Evolutionary conservation across 2,329 filamentous ascomycete genomes (phyloP), one percentile per base, ranked within the genome.

Genomic region (Alternaria sp.): DNA sequence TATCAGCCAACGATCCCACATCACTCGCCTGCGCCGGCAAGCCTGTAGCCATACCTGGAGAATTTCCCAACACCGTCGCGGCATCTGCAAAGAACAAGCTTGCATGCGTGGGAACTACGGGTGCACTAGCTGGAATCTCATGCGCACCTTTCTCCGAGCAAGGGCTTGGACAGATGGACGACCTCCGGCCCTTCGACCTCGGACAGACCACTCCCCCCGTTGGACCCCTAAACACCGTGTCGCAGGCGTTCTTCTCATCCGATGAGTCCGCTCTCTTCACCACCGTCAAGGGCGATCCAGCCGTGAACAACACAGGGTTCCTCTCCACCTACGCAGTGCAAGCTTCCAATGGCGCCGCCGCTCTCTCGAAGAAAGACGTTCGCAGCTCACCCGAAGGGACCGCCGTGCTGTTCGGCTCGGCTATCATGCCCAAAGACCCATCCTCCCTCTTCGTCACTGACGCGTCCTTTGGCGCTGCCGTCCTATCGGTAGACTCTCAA

Each of bases 281-380:
- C 0, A 88, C 86, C 1, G 87, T 90, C 44, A 91, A 91, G 76
- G 88, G 88, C 2, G 82, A 89, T 58, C 86, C 86, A 0, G 68
- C 80, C 0, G 77, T 76, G 5, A 88, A 87, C 72, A 87, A 85
- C 56, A 86, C 83, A 0, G 87, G 88, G 0, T 90, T 87, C 68
- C 61, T 90, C 11, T 84, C 85, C 0, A 75, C 82, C 0, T 88
- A 87, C 63, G 67, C 82, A 0, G 82, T 89, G n/a, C 44, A 51
- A 14, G 44, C 20, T n/a, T n/a, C 6, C 12, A 58, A 60, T 1
- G 37, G 46, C 6, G 28, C 21, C 20, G 44, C 57, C 2, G 28
- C 58, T 4, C 64, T 77, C 2, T 70, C 72, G 2, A 67, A 44
- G 21, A 47, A 66, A 23, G 75, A 76, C 5, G 65, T 60, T 1